These are phyloP conservation scores for Phialophora chinensis DNA, from an alignment of 2,329 filamentous ascomycete genomes.

Conservation along the genomic window DNA sequence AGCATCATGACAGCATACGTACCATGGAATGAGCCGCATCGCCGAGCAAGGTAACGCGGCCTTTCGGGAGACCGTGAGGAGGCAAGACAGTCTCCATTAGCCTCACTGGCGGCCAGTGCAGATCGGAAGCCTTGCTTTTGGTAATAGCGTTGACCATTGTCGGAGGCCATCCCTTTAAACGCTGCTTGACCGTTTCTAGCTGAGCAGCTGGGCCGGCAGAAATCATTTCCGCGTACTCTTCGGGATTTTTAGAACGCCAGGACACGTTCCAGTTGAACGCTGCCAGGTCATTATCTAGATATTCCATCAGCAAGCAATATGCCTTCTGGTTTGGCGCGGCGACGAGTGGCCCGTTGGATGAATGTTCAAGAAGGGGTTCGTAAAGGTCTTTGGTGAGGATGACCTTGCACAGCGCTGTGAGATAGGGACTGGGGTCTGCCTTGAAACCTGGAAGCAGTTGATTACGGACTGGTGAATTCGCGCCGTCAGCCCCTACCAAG, in stretches of 20 bases:
- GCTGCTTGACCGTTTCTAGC: constrained; percentile 1
- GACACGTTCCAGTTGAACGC: constrained; percentile 14
- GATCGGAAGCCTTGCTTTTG: background rate
- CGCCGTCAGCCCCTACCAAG: constrained; percentile 11
- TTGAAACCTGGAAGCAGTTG: constrained; percentile 7
- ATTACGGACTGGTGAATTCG: constrained; percentile 2
- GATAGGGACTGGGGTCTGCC: constrained; percentile 3
- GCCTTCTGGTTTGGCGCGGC: constrained; percentile 3
- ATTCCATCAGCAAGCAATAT: constrained; percentile 12
- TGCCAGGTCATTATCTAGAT: constrained; percentile 5
- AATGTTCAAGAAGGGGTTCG: constrained; percentile 11
- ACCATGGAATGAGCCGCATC: constrained; percentile 21
- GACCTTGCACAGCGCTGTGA: background rate
- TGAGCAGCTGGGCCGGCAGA: constrained; percentile 9
- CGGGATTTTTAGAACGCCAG: background rate
- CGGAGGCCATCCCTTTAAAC: constrained; percentile 1
- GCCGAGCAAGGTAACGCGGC: constrained; percentile 12
- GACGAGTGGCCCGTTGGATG: constrained; percentile 11
- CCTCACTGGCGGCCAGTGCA: constrained; percentile 12
- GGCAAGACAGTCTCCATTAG: constrained; percentile 12
- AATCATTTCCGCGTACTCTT: constrained; percentile 5
- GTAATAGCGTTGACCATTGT: constrained; percentile 1
- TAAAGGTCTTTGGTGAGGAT: constrained; percentile 6
- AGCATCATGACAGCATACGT: background rate
- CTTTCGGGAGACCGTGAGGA: background rate